Conservation (phyloP, 306 rosid genomes). For the Cucumis sativus region Cucumber_9930_V3 NC_026659.2:26882001-26882500, state of each 20-base stretch:
- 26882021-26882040: constrained; percentile 56
- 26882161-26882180: not conserved
- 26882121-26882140: constrained; percentile 8
- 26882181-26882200: not conserved
- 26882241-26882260: not conserved
- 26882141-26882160: not conserved
- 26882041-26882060: constrained; percentile 49
- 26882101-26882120: not conserved
- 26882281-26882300: not conserved
- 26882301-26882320: not conserved
- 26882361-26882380: not conserved
- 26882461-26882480: not conserved
- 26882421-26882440: not conserved
- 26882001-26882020: constrained; percentile 65
- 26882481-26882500: not conserved
- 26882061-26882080: constrained; percentile 74
- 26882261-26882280: not conserved
- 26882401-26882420: not conserved
- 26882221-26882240: not conserved
- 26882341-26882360: not conserved
- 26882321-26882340: not conserved
- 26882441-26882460: not conserved
- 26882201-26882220: not conserved
- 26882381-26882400: not conserved
- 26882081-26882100: constrained; percentile 65